Percentiles rank a stretch among this genome's conserved stretches.
Conservation (phyloP, 495 filamentous ascomycete species). For the Annulohypoxylon bovei region DNA sequence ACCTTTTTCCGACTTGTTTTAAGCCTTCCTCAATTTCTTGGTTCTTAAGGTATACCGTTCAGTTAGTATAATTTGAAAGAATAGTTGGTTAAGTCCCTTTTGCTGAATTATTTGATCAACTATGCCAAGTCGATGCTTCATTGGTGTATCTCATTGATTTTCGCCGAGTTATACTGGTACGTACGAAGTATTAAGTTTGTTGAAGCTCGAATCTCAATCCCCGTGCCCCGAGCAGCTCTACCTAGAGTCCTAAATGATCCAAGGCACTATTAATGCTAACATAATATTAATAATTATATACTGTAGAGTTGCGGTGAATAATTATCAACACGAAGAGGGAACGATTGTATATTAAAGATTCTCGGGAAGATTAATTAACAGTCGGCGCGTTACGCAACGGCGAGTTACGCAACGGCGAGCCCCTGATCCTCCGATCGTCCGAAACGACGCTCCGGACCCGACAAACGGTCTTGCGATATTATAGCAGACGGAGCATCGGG, state of each 20-base stretch:
- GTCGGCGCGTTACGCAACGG: not conserved
- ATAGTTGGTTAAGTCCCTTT: too few species aligned
- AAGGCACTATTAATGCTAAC: not conserved
- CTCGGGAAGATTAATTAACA: not conserved
- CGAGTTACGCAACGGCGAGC: not conserved
- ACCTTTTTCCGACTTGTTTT: too few species aligned
- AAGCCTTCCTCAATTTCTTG: too few species aligned
- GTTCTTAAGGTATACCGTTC: too few species aligned
- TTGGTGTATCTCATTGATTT: too few species aligned
- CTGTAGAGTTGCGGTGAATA: not conserved
- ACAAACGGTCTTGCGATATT: not conserved
- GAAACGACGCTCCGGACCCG: slow-evolving; percentile 6
- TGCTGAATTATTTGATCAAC: too few species aligned
- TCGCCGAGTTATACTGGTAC: too few species aligned
- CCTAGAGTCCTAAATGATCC: not conserved
- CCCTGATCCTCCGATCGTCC: slow-evolving; percentile 27
- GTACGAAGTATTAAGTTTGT: too few species aligned
- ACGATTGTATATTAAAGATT: not conserved
- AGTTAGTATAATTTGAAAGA: too few species aligned
- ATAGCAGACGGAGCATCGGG: slow-evolving; percentile 6
- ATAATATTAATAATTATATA: not conserved
- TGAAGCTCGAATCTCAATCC: not conserved
- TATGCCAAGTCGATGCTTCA: too few species aligned
- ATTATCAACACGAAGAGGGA: not conserved
- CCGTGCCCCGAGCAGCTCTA: too few species aligned